Percentiles rank a stretch among this genome's conserved stretches.
Evolutionary conservation across 768 basidiomycete species (phyloP).

Genomic region (Hericium erinaceus): DNA sequence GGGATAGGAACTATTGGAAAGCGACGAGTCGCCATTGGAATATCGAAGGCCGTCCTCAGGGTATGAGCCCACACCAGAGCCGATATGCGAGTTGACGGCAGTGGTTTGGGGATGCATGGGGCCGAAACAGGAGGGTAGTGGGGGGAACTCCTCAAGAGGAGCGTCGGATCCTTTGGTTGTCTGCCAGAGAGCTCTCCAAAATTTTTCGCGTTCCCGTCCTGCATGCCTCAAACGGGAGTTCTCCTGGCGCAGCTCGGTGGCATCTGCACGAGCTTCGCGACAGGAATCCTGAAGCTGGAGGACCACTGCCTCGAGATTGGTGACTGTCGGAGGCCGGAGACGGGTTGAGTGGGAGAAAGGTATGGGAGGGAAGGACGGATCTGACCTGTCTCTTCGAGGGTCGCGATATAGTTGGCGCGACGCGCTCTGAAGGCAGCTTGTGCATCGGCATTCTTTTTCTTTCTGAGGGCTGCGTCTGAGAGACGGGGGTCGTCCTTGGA

Average conservation of each 20-base stretch:
- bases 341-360: conserved; percentile 9
- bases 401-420: conserved; percentile 80
- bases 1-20: conserved; percentile 36
- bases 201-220: conserved; percentile 62
- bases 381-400: conserved; percentile 69
- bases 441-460: conserved; percentile 87
- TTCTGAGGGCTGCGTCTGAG: conserved; percentile 63
- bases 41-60: conserved; percentile 41
- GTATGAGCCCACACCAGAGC: conserved; percentile 24
- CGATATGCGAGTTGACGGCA: conserved; percentile 18
- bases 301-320: conserved; percentile 78
- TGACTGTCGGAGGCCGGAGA: conserved; percentile 38
- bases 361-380: conserved; percentile 4
- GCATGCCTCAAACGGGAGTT: conserved; percentile 56
- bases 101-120: conserved; percentile 17
- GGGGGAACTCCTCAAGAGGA: conserved; percentile 14
- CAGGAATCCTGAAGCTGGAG: conserved; percentile 76
- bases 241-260: conserved; percentile 54
- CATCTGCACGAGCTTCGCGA: conserved; percentile 54
- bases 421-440: conserved; percentile 79
- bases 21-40: conserved; percentile 35
- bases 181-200: conserved; percentile 63
- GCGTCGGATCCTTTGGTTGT: conserved; percentile 36
- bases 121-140: conserved; percentile 13
- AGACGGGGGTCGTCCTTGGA: conserved; percentile 33